Evolutionary conservation across 2,329 filamentous ascomycete species (phyloP).

Genomic region (Cercospora zeina): DNA sequence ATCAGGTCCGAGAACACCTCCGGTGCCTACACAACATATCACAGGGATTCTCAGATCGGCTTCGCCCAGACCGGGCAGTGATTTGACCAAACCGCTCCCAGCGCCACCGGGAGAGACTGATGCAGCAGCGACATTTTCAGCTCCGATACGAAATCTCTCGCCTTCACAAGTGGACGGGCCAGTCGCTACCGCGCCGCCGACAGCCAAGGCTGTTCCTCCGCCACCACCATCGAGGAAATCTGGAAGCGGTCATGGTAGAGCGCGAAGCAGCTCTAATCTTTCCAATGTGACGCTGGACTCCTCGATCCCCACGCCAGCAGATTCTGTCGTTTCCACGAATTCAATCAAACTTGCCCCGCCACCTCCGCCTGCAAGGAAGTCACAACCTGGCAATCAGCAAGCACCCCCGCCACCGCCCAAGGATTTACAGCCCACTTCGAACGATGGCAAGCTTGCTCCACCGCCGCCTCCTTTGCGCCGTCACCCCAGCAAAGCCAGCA

Average conservation of each 20-base stretch:
- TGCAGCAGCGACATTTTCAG: neutral
- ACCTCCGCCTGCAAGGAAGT: slow-evolving; percentile 36
- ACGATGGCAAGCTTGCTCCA: slow-evolving; percentile 26
- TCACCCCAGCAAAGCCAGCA: slow-evolving; percentile 29
- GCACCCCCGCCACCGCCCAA: slow-evolving; percentile 1
- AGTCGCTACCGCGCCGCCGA: slow-evolving; percentile 29
- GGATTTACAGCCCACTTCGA: slow-evolving; percentile 11
- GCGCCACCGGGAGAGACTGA: slow-evolving; percentile 27
- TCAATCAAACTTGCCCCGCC: slow-evolving; percentile 32
- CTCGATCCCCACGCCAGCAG: slow-evolving; percentile 7
- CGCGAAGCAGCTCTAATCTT: slow-evolving; percentile 35
- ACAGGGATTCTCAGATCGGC: slow-evolving; percentile 32
- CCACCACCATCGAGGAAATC: slow-evolving; percentile 51
- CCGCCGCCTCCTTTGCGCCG: slow-evolving; percentile 35
- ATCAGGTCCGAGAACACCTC: slow-evolving; percentile 24
- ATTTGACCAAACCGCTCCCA: slow-evolving; percentile 63
- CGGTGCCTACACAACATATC: slow-evolving; percentile 25
- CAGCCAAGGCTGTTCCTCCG: slow-evolving; percentile 48
- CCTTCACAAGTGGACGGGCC: slow-evolving; percentile 15
- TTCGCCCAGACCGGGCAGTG: slow-evolving; percentile 46
- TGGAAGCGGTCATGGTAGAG: slow-evolving; percentile 21
- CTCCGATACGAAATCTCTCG: slow-evolving; percentile 10
- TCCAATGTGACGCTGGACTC: slow-evolving; percentile 29
- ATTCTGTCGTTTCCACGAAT: slow-evolving; percentile 19
- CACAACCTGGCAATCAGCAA: slow-evolving; percentile 19